Evolutionary conservation across 768 basidiomycete genomes (phyloP), one percentile per base, ranked within the genome.

Genomic region (Boletus rubroflammeus): DNA sequence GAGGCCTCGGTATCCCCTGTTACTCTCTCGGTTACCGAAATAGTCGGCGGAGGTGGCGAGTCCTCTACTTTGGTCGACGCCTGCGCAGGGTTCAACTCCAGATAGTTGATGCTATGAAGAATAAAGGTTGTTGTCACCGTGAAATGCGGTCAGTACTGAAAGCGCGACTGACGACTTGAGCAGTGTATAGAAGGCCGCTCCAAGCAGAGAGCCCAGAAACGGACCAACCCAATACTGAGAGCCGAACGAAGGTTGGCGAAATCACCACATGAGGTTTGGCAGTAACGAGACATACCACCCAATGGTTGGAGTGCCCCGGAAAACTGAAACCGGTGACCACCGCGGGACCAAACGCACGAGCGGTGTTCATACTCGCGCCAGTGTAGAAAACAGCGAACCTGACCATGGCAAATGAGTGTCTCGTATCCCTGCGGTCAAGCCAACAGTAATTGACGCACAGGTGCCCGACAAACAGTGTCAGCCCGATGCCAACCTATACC

Each of bases 171-270:
- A 78, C 77, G 62, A 72, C 64, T 87, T 87, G 54, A 88, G 75
- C 19, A 77, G 56, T 32, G 75, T 64, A 64, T 87, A 90, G 60
- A 88, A 76, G 6, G 62, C 75, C 15, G 80, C 74, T 31, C 72
- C 84, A 9, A 90, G 73, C 10, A 90, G 64, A 6, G 84, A 77
- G 29, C 88, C 87, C 21, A 89, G 73, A 50, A 79, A 78, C 0
- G 86, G 86, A 36, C 88, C 87, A 9, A 87, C 69, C 86, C 85
- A 86, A 62, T 86, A 86, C 83, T 86, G 52, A 14, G 25, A 15
- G 59, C 21, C 29, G 36, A 60, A 54, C 38, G 28, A 38, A 21
- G 42, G 21, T 57, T 23, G 55, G 55, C 46, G 23, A 28, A 11
- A 35, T n/a, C 54, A 28, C 29, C 15, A 25, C 40, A 26, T 10